phyloP scores from a whole-genome alignment of 2,329 filamentous ascomycete genomes.

The Elsinoe australis region DNA sequence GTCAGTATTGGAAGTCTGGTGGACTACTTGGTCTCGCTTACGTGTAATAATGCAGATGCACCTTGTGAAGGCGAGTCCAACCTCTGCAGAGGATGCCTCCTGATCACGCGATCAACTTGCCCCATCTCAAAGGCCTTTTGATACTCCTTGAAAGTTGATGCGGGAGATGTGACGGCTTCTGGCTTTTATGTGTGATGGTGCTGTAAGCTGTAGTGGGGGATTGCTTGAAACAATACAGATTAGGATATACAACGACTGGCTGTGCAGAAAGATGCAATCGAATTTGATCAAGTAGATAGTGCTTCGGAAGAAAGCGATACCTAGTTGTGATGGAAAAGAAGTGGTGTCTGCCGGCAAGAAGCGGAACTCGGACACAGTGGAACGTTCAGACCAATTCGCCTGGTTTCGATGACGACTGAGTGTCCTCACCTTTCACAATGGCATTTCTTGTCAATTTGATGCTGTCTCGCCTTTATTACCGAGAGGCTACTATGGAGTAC shows the following conservation, averaged over 20 bases:
- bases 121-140: neutral
- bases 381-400: slow-evolving; percentile 2
- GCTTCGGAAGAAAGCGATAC: too few relatives aligned
- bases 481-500: too few relatives aligned
- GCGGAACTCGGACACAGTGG: neutral
- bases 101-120: slow-evolving; percentile 20
- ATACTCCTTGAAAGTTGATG: neutral
- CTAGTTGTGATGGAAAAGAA: too few relatives aligned
- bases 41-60: slow-evolving; percentile 56
- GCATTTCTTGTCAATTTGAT: too few relatives aligned
- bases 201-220: too few relatives aligned
- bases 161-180: neutral
- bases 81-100: slow-evolving; percentile 56
- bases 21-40: slow-evolving; percentile 20
- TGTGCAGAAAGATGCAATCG: too few relatives aligned
- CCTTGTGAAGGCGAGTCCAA: slow-evolving; percentile 57
- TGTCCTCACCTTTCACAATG: too few relatives aligned
- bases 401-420: neutral
- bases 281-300: too few relatives aligned
- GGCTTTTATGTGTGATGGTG: too few relatives aligned
- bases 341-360: neutral
- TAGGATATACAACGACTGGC: too few relatives aligned
- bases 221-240: too few relatives aligned
- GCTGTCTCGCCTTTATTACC: too few relatives aligned
- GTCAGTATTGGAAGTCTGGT: neutral